Percentiles rank a stretch among this genome's conserved stretches.
Conservation (phyloP, 306 rosid genomes). For the Acacia crassicarpa region DNA sequence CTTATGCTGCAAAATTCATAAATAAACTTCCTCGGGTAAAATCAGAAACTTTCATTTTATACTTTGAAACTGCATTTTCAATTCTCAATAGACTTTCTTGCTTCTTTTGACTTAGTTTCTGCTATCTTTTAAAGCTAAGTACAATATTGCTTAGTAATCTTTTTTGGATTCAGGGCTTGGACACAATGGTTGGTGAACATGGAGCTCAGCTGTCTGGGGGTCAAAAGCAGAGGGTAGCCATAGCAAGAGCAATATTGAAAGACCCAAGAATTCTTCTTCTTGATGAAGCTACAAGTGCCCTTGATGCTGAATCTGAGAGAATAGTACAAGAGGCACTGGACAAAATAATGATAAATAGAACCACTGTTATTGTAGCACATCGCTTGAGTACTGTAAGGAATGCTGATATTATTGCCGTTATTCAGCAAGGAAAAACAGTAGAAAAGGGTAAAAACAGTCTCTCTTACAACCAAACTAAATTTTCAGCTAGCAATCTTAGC, state of each 20-base stretch:
- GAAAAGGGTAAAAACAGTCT: conserved; percentile 52
- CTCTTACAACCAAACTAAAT: not conserved
- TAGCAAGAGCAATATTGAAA: conserved; percentile 76
- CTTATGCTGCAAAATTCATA: conserved; percentile 46
- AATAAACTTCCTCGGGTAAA: conserved; percentile 49
- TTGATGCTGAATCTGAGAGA: conserved; percentile 73
- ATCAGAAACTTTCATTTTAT: not conserved
- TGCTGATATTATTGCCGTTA: conserved; percentile 61
- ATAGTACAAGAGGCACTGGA: conserved; percentile 70
- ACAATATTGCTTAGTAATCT: not conserved
- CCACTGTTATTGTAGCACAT: conserved; percentile 73
- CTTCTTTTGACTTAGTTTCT: not conserved
- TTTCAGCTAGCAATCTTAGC: not conserved
- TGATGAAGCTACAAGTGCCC: conserved; percentile 68
- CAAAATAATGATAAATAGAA: conserved; percentile 59
- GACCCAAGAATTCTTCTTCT: conserved; percentile 70
- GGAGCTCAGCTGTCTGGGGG: conserved; percentile 78
- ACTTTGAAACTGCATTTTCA: conserved; percentile 8
- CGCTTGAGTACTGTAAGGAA: conserved; percentile 66
- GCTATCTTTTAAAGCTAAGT: not conserved
- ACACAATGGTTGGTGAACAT: conserved; percentile 74
- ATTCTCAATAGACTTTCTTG: not conserved
- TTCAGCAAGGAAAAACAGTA: conserved; percentile 63
- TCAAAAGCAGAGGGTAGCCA: conserved; percentile 67
- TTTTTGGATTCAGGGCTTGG: conserved; percentile 47